Evolutionary conservation across 2,329 filamentous ascomycete genomes (phyloP), one percentile per base, ranked within the genome.

Genomic region (Venturiaceae sp.): DNA sequence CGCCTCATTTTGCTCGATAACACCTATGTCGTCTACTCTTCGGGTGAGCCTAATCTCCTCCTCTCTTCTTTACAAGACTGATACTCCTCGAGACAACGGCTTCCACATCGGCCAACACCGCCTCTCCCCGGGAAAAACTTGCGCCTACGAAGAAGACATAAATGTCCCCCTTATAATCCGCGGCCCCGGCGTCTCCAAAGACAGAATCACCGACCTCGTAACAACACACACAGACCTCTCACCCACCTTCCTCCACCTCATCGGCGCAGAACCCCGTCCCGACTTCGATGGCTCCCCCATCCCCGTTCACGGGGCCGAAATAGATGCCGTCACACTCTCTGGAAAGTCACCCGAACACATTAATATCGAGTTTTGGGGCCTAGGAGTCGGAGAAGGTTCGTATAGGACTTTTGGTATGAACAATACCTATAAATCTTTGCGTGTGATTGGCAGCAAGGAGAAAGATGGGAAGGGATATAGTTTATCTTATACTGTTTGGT

Each of bases 1-100:
- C 59, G 69, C 4, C 69, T 71, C 14, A 71, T 65, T 3, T 63
- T 77, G 11, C 64, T 80, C n/a, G 74, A 80, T 4, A 77, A 81
- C 56, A 81, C 72, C 0, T 74, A 72, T 53, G 66, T 75, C 36
- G 65, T 75, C 57, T 75, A 69, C 61, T 23, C 32, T 13, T 37
- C 44, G 5, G 44, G 44, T 47, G 1, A 3, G 23, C 30, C 44
- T 9, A 14, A 28, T 14, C 23, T 13, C 28, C n/a, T 26, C 6
- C 19, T 23, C 13, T 13, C 4, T 19, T 6, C 6, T 5, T 4
- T 41, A 19, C 16, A 21, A 41, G 37, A 5, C 16, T n/a, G n/a
- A n/a, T n/a, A n/a, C n/a, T 66, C 67, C 9, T 68, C n/a, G n/a
- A 3, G 72, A 75, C 62, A 74, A 75, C 60, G 72, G 72, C 4